phyloP scores from a whole-genome alignment of 208 protist genomes.

The Leishmania major region DNA sequence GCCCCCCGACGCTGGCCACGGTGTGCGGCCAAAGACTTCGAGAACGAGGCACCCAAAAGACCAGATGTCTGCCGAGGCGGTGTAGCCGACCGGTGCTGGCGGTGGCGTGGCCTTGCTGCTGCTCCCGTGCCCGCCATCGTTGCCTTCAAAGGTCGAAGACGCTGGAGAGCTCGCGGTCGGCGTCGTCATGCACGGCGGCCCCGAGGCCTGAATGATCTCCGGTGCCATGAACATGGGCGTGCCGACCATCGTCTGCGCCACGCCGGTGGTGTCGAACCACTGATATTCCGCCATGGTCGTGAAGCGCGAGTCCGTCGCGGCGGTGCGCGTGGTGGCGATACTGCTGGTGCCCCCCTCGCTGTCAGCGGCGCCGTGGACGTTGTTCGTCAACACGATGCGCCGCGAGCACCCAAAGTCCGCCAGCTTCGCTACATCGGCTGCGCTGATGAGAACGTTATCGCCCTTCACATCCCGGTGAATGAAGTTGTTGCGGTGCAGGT shows the following conservation, averaged over 20 bases:
- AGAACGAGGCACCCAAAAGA: conserved; percentile 84
- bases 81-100: conserved; percentile 45
- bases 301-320: conserved; percentile 25
- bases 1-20: conserved; percentile 48
- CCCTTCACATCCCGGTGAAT: conserved; percentile 90
- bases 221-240: conserved; percentile 90
- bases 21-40: conserved; percentile 75
- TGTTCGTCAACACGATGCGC: conserved; percentile 61
- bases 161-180: conserved; percentile 1
- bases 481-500: conserved; percentile 80
- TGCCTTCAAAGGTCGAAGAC: background rate
- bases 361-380: conserved; percentile 17
- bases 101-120: background rate
- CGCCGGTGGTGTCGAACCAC: conserved; percentile 32
- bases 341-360: conserved; percentile 22
- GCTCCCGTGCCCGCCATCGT: background rate
- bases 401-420: conserved; percentile 94
- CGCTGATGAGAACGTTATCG: conserved; percentile 86
- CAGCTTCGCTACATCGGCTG: conserved; percentile 85
- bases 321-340: conserved; percentile 18
- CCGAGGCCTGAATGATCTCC: conserved; percentile 61
- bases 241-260: conserved; percentile 82
- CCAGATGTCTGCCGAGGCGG: conserved; percentile 81
- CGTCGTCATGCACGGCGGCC: conserved; percentile 10
- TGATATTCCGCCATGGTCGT: conserved; percentile 31